Evolutionary conservation across 179 eudicot genomes (phyloP).

Genomic region (Patellifolia procumbens): DNA sequence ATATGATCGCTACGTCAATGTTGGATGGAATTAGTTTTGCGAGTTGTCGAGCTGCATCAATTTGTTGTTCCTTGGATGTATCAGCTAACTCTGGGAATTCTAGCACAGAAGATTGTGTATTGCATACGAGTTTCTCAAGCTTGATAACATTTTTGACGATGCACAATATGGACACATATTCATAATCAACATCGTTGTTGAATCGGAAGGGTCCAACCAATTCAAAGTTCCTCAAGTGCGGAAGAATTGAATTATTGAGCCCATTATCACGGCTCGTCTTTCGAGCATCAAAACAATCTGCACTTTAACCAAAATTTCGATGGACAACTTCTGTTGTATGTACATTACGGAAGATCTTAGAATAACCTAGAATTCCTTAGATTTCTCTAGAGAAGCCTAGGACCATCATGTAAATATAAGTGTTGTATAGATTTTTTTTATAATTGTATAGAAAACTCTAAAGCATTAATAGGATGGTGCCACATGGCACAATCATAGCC

Average conservation of each 20-base stretch:
- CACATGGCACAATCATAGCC: no score
- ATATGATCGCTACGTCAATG: neutral
- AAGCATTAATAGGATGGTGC: no score
- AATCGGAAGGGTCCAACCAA: neutral
- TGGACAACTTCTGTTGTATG: no score
- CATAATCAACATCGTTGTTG: neutral
- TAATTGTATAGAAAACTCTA: no score
- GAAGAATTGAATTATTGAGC: neutral
- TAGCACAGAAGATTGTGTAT: neutral
- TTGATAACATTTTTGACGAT: neutral
- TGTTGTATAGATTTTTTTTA: no score
- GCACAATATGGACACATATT: neutral
- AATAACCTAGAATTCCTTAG: no score
- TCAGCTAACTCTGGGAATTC: neutral
- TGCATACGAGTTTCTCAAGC: neutral
- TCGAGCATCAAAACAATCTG: no score
- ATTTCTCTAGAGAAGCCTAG: no score
- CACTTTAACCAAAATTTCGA: no score
- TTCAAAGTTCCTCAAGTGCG: neutral
- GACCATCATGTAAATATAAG: no score
- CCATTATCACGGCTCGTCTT: no score
- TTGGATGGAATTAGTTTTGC: slow-evolving; percentile 3
- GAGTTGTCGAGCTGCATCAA: neutral
- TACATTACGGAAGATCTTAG: no score
- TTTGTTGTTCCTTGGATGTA: neutral